Percentiles rank a stretch among this genome's conserved stretches.
These are phyloP conservation scores for Penicillium sp. DNA, from an alignment of 2,329 filamentous ascomycete species.

Conservation along the genomic window DNA sequence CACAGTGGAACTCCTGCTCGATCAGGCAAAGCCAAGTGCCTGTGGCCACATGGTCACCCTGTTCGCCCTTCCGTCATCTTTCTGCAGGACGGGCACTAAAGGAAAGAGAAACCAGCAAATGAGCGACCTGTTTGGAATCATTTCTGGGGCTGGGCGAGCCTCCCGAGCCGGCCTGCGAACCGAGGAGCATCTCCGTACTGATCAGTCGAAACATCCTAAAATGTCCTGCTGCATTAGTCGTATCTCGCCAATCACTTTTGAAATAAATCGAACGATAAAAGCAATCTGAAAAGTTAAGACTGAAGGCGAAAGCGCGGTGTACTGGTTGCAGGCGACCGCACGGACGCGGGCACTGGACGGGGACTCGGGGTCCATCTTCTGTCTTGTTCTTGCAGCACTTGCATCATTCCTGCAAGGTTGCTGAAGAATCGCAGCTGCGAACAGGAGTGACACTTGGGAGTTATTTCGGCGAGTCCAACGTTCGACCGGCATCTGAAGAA, in stretches of 20 bases:
- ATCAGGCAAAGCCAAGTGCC: not conserved
- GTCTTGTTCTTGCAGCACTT: not conserved
- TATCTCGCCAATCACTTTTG: not conserved
- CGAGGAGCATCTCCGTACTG: not conserved
- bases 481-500: not conserved
- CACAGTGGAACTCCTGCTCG: not conserved
- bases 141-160: too few species aligned
- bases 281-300: not conserved
- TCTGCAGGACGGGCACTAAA: not conserved
- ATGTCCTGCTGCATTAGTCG: not conserved
- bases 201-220: not conserved
- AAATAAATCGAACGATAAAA: not conserved
- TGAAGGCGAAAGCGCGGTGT: not conserved
- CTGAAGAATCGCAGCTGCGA: not conserved
- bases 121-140: not conserved
- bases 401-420: not conserved
- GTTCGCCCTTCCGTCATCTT: not conserved
- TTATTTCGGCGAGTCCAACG: not conserved
- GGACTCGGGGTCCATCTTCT: not conserved
- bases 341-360: not conserved
- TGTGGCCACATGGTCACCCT: slow-evolving; percentile 5
- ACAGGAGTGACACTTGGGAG: not conserved
- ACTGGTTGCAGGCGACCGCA: not conserved
- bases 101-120: not conserved
- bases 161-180: not conserved